Conservation (phyloP, 1,139 yeast genomes). For the Blastobotrys illinoisensis region DNA sequence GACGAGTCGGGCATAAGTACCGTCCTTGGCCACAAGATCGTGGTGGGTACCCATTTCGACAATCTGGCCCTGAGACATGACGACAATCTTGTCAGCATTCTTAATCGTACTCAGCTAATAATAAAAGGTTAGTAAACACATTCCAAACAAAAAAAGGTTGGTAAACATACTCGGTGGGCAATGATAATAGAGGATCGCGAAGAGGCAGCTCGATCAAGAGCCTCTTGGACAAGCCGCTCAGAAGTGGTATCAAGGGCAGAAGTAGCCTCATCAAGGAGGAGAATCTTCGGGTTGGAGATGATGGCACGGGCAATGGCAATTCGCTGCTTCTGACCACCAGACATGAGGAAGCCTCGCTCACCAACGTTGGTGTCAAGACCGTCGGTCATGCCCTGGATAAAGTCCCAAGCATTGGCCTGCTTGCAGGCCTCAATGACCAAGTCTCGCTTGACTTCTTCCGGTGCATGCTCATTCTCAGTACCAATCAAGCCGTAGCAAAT, state of each 20-base stretch:
- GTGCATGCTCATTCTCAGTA: slow-evolving; percentile 46
- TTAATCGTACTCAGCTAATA: slow-evolving; percentile 55
- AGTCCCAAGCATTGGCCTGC: slow-evolving; percentile 40
- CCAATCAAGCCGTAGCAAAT: slow-evolving; percentile 65
- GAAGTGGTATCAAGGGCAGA: slow-evolving; percentile 73
- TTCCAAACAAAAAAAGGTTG: neutral
- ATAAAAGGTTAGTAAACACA: neutral
- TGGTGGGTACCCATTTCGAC: slow-evolving; percentile 41
- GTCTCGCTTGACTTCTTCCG: slow-evolving; percentile 29
- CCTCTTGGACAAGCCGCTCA: slow-evolving; percentile 47
- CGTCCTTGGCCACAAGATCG: slow-evolving; percentile 31
- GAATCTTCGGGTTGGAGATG: slow-evolving; percentile 54
- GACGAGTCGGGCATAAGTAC: slow-evolving; percentile 27
- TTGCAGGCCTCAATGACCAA: slow-evolving; percentile 35
- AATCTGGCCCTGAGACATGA: slow-evolving; percentile 38
- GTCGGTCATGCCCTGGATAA: slow-evolving; percentile 35
- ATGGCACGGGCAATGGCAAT: slow-evolving; percentile 83
- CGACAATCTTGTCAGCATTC: slow-evolving; percentile 41
- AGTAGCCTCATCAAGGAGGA: slow-evolving; percentile 71
- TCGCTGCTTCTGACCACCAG: slow-evolving; percentile 91
- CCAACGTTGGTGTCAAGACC: slow-evolving; percentile 52
- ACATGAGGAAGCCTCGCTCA: slow-evolving; percentile 46
- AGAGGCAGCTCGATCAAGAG: slow-evolving; percentile 57
- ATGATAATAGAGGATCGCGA: slow-evolving; percentile 68
- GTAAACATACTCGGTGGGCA: slow-evolving; percentile 49